Conservation (phyloP, 1,139 yeast genomes). For the Taiozyma sp. region DNA sequence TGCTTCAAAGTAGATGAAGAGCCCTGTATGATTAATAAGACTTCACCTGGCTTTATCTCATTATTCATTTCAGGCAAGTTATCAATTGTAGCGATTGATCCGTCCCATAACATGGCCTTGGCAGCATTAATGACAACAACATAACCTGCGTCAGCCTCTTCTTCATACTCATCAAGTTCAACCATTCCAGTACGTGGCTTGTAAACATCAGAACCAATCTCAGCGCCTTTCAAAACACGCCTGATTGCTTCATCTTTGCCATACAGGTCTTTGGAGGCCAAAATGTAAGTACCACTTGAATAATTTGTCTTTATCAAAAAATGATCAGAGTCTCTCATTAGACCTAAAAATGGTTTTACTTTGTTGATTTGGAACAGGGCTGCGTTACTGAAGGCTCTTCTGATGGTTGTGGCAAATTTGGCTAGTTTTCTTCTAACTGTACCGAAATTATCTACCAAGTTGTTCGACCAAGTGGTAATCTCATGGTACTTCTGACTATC, state of each 20-base stretch:
- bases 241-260: constrained; percentile 32
- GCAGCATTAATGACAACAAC: constrained; percentile 72
- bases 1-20: constrained; percentile 43
- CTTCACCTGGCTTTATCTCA: constrained; percentile 58
- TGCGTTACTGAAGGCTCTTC: constrained; percentile 72
- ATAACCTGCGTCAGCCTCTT: constrained; percentile 47
- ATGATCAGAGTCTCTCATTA: constrained; percentile 61
- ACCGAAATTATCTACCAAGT: constrained; percentile 80
- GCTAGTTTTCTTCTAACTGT: constrained; percentile 79
- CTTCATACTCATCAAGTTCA: constrained; percentile 23
- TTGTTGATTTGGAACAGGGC: constrained; percentile 61
- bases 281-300: constrained; percentile 49
- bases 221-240: constrained; percentile 29
- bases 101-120: constrained; percentile 91
- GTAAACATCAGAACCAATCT: constrained; percentile 31
- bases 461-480: constrained; percentile 72
- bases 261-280: constrained; percentile 32
- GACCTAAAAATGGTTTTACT: constrained; percentile 48
- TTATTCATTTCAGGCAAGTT: constrained; percentile 31
- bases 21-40: constrained; percentile 66
- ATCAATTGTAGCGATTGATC: constrained; percentile 58
- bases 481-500: constrained; percentile 37
- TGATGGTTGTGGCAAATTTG: constrained; percentile 65
- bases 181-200: constrained; percentile 13
- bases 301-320: constrained; percentile 74